Evolutionary conservation across 2,329 filamentous ascomycete genomes (phyloP).

Genomic region (Aspergillus jensenii): DNA sequence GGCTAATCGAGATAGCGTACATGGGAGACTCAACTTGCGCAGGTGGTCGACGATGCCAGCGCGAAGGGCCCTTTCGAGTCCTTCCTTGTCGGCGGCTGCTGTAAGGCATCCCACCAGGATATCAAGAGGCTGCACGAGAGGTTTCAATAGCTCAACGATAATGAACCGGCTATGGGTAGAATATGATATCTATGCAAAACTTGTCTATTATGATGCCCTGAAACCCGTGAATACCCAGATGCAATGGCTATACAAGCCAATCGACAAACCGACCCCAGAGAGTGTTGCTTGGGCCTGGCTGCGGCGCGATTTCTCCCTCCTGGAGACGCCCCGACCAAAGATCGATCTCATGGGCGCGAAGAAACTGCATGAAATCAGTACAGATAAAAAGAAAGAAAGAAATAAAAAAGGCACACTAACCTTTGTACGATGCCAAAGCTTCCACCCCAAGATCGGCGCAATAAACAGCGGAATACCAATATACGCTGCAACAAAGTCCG

Average conservation of each 20-base stretch:
- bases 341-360: neutral
- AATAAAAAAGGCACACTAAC: neutral
- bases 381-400: neutral
- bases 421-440: neutral
- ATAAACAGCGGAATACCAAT: neutral
- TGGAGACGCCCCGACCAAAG: neutral
- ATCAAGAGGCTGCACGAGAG: neutral
- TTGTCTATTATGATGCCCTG: no score
- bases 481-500: neutral
- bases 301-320: neutral
- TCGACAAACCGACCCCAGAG: neutral
- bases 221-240: no score
- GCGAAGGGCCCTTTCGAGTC: no score
- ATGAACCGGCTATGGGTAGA: neutral
- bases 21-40: no score
- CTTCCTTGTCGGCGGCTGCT: neutral
- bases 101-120: neutral
- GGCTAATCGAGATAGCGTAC: no score
- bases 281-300: neutral
- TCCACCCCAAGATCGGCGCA: neutral
- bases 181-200: neutral
- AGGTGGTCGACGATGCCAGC: no score
- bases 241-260: neutral
- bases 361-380: neutral
- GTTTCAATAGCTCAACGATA: neutral